Conservation (phyloP, 2,329 filamentous ascomycete genomes). For the Sclerotinia nivalis region DNA sequence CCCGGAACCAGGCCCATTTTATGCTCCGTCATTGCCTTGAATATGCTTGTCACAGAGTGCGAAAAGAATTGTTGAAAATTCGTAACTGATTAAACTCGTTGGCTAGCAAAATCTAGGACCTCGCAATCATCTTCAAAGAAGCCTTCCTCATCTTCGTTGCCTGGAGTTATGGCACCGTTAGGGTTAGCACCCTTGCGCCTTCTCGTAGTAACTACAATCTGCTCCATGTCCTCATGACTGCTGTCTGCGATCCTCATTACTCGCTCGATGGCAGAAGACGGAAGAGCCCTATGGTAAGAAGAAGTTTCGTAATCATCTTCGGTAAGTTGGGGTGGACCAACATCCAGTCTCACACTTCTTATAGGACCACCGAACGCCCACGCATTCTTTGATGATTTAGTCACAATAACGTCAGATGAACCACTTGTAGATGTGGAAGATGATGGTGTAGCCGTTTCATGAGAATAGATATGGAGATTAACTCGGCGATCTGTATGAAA, state of each 20-base stretch:
- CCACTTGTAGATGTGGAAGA: constrained; percentile 36
- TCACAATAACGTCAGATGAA: constrained; percentile 32
- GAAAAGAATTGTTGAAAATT: background rate
- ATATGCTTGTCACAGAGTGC: background rate
- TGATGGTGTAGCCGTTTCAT: constrained; percentile 28
- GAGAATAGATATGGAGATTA: constrained; percentile 66
- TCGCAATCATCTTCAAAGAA: constrained; percentile 95
- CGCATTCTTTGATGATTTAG: constrained; percentile 29
- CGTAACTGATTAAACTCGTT: constrained; percentile 53
- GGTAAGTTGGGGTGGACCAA: constrained; percentile 49
- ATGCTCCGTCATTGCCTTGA: background rate
- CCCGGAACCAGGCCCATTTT: background rate
- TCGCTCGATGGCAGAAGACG: constrained; percentile 64
- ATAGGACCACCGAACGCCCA: constrained; percentile 66
- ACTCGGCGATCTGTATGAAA: constrained; percentile 92
- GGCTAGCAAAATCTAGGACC: constrained; percentile 82
- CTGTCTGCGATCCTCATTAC: constrained; percentile 54
- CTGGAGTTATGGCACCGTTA: constrained; percentile 42
- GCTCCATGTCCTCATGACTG: constrained; percentile 57
- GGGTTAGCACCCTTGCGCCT: constrained; percentile 59
- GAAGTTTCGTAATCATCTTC: constrained; percentile 54
- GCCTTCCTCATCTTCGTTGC: constrained; percentile 64
- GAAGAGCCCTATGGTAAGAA: constrained; percentile 58
- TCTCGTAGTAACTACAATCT: constrained; percentile 80
- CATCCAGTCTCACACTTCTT: constrained; percentile 52